Evolutionary conservation across 768 basidiomycete genomes (phyloP), one percentile per base, ranked within the genome.

Genomic region (Leccinellum albellum): DNA sequence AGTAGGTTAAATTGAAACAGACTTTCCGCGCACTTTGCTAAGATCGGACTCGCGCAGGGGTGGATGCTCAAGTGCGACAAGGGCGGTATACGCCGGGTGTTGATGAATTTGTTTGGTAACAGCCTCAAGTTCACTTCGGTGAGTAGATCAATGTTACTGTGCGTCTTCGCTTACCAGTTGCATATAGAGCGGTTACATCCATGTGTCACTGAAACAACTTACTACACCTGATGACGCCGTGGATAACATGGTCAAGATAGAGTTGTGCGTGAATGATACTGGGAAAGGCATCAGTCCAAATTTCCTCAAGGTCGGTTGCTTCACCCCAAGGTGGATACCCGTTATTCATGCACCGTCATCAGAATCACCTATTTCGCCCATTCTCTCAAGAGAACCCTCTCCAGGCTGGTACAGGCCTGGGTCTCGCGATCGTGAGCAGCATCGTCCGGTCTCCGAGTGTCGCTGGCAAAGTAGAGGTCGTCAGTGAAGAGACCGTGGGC

Each of bases 301-400:
- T 57, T 98, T 98, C 73, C 75, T 96, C 57, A 91, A 93, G 82
- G 91, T 88, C 57, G 49, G 65, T 62, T 23, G 15, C 12, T 17
- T 60, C 49, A 37, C 54, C 51, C 5, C 3, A n/a, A 47, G 42
- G 15, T 26, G 20, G 6, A 52, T 12, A 9, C 24, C 53, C 10
- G 51, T 56, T 28, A 51, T 51, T 55, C 42, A 56, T 50, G 28
- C 7, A 23, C 47, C 17, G 33, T 46, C 12, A 33, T 10, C 61
- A 90, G 89, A 94, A 97, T 64, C 91, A 95, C 74, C 78, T 98
- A 6, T 98, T 97, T 76, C 95, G 96, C 64, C 95, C 95, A 0
- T 98, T 98, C 74, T 94, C 94, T 1, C 95, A 98, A 75, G 95
- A 97, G 72, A 95, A 96, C 63, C 94, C 94, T 1, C 71, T 96